Evolutionary conservation across 176 grass and related monocot species (phyloP), one percentile per base, ranked within the genome.

Genomic region (Zea luxurians): DNA sequence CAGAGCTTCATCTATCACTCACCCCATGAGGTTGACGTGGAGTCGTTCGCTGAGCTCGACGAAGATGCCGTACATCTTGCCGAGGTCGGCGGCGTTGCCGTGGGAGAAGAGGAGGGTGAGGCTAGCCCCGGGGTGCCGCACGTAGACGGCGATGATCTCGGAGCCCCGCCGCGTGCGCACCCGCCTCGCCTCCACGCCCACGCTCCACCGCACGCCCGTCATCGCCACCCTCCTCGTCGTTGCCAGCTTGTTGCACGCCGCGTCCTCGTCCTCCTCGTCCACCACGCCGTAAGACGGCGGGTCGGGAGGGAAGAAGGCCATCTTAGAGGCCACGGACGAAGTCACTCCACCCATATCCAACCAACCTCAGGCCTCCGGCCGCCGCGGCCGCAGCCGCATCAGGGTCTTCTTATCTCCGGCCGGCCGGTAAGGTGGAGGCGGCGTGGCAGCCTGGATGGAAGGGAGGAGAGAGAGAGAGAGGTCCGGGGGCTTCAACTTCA

Each of bases 11-110:
- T 79, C 80, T n/a, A 35, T 12, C 3, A 82, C 92, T 89, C 73
- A 94, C 95, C 87, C 95, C 95, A 94, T 88, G 67, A 98, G 78
- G 76, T 94, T 98, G 68, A 94, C 91, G 27, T 75, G 67, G 67
- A 94, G 91, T 55, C 81, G 74, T 13, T 20, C 85, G 89, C 91
- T 94, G 54, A 98, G 88, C 73, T 90, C 62, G 48, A 92, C 78
- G 74, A 92, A 98, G 73, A 92, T 73, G 59, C 89, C 77, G 47
- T 92, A 85, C 89, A 94, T 90, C 61, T 92, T 72, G 11, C 92
- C 92, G 20, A 91, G 49, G 82, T 94, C 92, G 11, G 92, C 86
- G 10, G 89, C 89, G 78, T 95, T 95, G 59, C 89, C 92, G 63
- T 95, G 89, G 13, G 92, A 95, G 75, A 87, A 91, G 13, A 95